phyloP scores from a whole-genome alignment of 495 filamentous ascomycete genomes.

The Talaromyces proteolyticus region DNA sequence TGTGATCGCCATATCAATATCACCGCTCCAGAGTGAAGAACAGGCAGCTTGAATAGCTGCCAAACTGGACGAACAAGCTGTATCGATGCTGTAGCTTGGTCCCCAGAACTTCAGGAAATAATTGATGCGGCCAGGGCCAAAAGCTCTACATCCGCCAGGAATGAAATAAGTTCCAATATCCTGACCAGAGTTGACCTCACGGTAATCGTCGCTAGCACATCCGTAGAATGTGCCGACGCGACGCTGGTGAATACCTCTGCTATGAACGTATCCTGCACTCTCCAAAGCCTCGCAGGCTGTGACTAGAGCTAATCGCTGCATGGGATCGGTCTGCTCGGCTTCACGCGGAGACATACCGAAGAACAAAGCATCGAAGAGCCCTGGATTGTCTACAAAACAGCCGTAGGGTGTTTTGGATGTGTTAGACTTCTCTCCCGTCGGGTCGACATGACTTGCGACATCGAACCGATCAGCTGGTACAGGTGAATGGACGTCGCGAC shows the following conservation, averaged over 20 bases:
- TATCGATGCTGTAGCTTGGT: constrained; percentile 42
- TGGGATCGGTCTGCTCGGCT: constrained; percentile 46
- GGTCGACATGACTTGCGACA: constrained; percentile 29
- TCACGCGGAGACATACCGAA: constrained; percentile 36
- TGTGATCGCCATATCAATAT: constrained; percentile 36
- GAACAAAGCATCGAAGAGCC: constrained; percentile 52
- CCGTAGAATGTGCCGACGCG: too few relatives aligned
- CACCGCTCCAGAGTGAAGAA: constrained; percentile 29
- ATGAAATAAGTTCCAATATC: too few relatives aligned
- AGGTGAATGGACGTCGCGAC: constrained; percentile 30
- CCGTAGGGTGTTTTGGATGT: constrained; percentile 19
- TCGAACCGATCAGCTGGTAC: constrained; percentile 26
- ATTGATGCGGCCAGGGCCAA: too few relatives aligned
- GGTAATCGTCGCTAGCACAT: too few relatives aligned
- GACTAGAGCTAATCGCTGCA: constrained; percentile 50
- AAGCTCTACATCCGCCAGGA: too few relatives aligned
- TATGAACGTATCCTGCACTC: constrained; percentile 46
- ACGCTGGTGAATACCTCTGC: too few relatives aligned
- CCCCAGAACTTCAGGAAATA: constrained; percentile 43
- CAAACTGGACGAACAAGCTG: constrained; percentile 41
- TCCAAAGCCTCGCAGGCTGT: constrained; percentile 54
- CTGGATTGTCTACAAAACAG: constrained; percentile 28
- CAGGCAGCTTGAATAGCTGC: constrained; percentile 33
- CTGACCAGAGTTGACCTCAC: too few relatives aligned
- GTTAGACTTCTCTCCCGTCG: constrained; percentile 14